Evolutionary conservation across 78 protist species (phyloP).

Genomic region (Speleostelium caveatum): DNA sequence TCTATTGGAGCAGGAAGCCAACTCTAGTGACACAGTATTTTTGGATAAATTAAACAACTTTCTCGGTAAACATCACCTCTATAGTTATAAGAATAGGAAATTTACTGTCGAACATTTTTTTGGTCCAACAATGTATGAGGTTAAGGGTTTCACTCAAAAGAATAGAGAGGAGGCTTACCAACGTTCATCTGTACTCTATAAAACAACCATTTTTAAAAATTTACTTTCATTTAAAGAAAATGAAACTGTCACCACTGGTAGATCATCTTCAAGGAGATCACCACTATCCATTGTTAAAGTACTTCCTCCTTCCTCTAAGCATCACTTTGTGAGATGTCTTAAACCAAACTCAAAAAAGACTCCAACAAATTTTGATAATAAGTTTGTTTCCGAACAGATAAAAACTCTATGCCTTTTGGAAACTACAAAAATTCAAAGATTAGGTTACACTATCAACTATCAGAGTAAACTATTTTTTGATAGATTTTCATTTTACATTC

Average conservation of each 20-base stretch:
- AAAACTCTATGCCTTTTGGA: constrained; percentile 80
- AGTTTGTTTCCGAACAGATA: constrained; percentile 84
- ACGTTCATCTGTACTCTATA: background rate
- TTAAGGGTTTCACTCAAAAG: constrained; percentile 37
- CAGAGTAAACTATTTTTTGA: constrained; percentile 64
- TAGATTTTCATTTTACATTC: constrained; percentile 63
- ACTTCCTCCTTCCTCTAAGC: constrained; percentile 60
- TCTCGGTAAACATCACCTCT: constrained; percentile 12
- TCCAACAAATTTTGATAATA: constrained; percentile 32
- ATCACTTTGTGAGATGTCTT: constrained; percentile 93
- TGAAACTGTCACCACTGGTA: no score
- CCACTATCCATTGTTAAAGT: constrained; percentile 54
- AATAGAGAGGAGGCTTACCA: constrained; percentile 47
- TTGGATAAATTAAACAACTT: constrained; percentile 44
- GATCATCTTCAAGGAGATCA: constrained; percentile 7
- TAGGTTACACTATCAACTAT: constrained; percentile 89
- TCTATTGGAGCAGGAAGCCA: constrained; percentile 60
- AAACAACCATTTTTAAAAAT: constrained; percentile 20
- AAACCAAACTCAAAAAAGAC: constrained; percentile 88
- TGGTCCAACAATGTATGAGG: constrained; percentile 36
- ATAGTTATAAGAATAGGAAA: constrained; percentile 5
- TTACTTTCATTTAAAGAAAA: no score
- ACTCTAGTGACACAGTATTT: constrained; percentile 31
- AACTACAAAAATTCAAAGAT: constrained; percentile 87
- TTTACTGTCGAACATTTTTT: constrained; percentile 63